These are phyloP conservation scores for Haplosporangium gracile DNA, from an alignment of 192 early-diverging fungal species.

Conservation along the genomic window DNA sequence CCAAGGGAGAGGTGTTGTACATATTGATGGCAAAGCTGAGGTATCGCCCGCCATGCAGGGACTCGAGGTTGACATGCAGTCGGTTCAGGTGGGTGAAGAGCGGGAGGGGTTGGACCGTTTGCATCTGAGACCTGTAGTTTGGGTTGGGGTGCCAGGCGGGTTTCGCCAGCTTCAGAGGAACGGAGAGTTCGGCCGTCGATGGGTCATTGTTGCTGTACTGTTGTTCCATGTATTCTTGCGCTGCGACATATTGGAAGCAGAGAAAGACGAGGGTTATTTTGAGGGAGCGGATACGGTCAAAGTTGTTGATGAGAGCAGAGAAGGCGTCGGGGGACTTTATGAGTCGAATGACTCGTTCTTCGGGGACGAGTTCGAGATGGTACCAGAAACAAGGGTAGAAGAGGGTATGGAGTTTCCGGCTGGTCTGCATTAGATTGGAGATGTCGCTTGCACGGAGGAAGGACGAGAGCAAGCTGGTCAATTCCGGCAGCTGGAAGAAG, in stretches of 20 bases:
- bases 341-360: neutral
- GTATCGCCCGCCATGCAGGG: neutral
- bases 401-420: neutral
- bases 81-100: neutral
- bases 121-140: neutral
- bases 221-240: neutral
- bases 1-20: neutral
- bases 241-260: neutral
- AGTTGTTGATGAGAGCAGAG: neutral
- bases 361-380: neutral
- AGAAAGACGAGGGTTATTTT: constrained; percentile 1
- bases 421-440: neutral
- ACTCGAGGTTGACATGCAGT: neutral
- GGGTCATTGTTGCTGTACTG: neutral
- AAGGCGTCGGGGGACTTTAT: neutral
- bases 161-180: neutral
- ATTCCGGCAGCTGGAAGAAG: neutral
- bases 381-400: neutral
- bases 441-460: constrained; percentile 4
- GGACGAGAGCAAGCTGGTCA: neutral
- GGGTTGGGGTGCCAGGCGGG: neutral
- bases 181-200: neutral
- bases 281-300: neutral
- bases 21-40: neutral
- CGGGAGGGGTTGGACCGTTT: neutral